Base-by-base conservation (phyloP, 2,329 filamentous ascomycete species). In the Phialophora macrospora region DNA sequence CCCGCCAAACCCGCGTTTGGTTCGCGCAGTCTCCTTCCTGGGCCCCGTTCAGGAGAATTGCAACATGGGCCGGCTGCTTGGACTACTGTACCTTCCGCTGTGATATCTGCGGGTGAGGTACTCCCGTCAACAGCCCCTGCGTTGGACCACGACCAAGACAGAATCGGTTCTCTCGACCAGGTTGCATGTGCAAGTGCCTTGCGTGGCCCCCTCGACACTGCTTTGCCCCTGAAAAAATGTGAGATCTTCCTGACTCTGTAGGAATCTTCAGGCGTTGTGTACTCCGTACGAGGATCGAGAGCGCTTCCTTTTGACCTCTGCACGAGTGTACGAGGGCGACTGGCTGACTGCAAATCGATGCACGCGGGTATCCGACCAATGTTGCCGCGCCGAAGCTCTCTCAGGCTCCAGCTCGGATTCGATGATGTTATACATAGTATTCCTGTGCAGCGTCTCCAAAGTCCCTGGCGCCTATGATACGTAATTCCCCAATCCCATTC, bases 361-460 rank as follows among this genome's bases (percentile, higher is more conserved):
- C 46, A 20, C 62, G 62, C 62, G 62, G 62, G 34, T 52, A 64
- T 58, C 32, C 32, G n/a, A 34, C 62, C 62, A 64, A 64, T 59
- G 17, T 24, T 17, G 24, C 48, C 41, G 26, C n/a, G 24, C 14
- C 46, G 38, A 55, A 22, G 17, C 32, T 48, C 38, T 32, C 52
- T 48, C 51, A 12, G 7, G 34, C 34, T 44, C 22, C 52, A 55
- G 20, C 32, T 17, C 26, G 22, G 49, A 17, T 44, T 30, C 34
- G 17, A 14, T 38, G 49, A 46, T 52, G 60, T 63, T 56, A 49
- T 57, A 58, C 54, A 57, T 63, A 49, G 60, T 48, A 11, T 26
- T 63, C n/a, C 28, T 52, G 38, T 14, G 38, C 44, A 52, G 58
- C 46, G 9, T 44, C 60, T 57, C 38, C 52, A 59, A 26, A 34